Base-by-base conservation (phyloP, 176 grass and related monocot species). In the Raddia distichophylla region DNA sequence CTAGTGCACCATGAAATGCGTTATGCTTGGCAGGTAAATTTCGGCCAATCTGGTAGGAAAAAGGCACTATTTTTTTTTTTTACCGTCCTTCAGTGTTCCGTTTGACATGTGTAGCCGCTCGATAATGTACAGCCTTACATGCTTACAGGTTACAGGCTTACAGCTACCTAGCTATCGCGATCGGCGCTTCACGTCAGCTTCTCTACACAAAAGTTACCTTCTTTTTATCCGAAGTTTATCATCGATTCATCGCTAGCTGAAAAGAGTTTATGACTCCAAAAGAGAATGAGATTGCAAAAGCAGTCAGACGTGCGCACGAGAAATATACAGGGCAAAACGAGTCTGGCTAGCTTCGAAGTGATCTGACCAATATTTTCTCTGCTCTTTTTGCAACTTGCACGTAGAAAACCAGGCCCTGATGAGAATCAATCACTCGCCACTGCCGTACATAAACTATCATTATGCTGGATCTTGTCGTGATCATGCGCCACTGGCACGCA, bases 311-410 rank as follows among this genome's bases (percentile, higher is more conserved):
- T 73, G 49, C 18, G 64, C 33, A n/a, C 7, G 35, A 71, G 35
- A 33, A 34, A n/a, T 27, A 27, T 32, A 7, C 8, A 42, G 17
- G 55, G 53, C 11, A 12, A 68, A 58, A 82, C 5, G 59, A 11
- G 86, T 64, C 33, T 20, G 32, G 49, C 50, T 34, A 59, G 40
- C 43, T 56, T 83, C 59, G 79, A 18, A 72, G 51, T 43, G 49
- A 16, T 72, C 18, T 48, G 65, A 64, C 16, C 79, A 54, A 18
- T 35, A 5, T 54, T 14, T 9, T 7, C 10, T 34, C 68, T 45
- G 48, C 9, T 32, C 54, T 5, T 62, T n/a, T 43, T 35, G 67
- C 68, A 86, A 70, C 63, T 81, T 87, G 84, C 76, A 74, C 49
- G 51, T 76, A 84, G 33, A 64, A 58, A 18, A n/a, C n/a, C 16